phyloP scores from a whole-genome alignment of 1,284 basidiomycete genomes.

The Vanrija sp. region DNA sequence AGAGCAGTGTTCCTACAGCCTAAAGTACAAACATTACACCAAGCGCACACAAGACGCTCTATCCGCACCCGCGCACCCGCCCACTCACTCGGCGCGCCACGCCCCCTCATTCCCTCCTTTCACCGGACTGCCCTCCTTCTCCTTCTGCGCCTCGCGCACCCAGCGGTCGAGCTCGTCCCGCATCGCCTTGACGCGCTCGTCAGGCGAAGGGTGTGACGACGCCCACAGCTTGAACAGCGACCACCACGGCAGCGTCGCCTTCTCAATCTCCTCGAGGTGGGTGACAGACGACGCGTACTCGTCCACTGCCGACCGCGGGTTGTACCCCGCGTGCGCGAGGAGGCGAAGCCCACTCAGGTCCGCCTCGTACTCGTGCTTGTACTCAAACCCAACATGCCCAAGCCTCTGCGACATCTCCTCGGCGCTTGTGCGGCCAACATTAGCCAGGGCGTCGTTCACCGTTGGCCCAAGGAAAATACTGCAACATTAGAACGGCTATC shows the following conservation, averaged over 20 bases:
- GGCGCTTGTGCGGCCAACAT: slow-evolving; percentile 68
- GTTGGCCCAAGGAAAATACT: slow-evolving; percentile 80
- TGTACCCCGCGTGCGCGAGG: slow-evolving; percentile 80
- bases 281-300: slow-evolving; percentile 35
- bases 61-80: no score
- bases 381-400: slow-evolving; percentile 58
- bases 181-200: slow-evolving; percentile 58
- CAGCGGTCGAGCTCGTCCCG: slow-evolving; percentile 63
- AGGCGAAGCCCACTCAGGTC: slow-evolving; percentile 78
- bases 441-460: slow-evolving; percentile 81
- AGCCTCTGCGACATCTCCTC: slow-evolving; percentile 64
- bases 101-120: no score
- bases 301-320: slow-evolving; percentile 56
- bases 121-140: neutral
- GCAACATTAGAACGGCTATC: neutral
- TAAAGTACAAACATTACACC: no score
- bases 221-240: slow-evolving; percentile 42
- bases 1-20: no score
- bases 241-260: slow-evolving; percentile 7
- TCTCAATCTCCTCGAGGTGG: slow-evolving; percentile 35
- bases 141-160: slow-evolving; percentile 37
- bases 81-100: no score
- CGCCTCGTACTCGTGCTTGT: slow-evolving; percentile 78
- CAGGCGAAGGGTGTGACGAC: slow-evolving; percentile 59
- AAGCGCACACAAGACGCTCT: no score